phyloP scores from a whole-genome alignment of 2,329 filamentous ascomycete genomes.

The Coleophoma eucalyptorum region DNA sequence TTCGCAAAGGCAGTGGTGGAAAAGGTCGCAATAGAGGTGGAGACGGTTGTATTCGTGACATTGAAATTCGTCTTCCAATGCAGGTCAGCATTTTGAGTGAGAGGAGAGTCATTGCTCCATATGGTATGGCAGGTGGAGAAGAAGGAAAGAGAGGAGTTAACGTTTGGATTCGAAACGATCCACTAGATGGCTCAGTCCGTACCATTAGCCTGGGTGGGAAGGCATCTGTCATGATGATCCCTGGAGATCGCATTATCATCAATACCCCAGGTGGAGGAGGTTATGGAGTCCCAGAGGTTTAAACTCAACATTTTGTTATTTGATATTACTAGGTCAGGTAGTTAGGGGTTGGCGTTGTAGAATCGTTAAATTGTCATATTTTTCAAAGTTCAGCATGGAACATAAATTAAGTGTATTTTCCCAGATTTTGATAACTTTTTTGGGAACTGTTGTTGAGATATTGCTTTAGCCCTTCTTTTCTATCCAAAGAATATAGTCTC shows the following conservation, averaged over 20 bases:
- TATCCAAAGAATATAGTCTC: too few relatives aligned
- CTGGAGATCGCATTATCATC: constrained; percentile 15
- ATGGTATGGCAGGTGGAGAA: constrained; percentile 76
- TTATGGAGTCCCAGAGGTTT: constrained; percentile 6
- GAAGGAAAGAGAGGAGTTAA: constrained; percentile 76
- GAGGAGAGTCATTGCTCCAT: constrained; percentile 68
- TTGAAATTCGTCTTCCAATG: constrained; percentile 72
- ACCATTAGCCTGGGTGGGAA: constrained; percentile 15
- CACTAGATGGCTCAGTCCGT: constrained; percentile 1
- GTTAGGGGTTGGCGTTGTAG: too few relatives aligned
- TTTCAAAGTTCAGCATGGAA: too few relatives aligned
- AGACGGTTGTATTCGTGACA: constrained; percentile 70
- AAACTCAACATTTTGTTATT: too few relatives aligned
- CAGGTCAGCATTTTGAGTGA: constrained; percentile 77
- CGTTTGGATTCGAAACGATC: constrained; percentile 58
- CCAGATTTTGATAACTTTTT: too few relatives aligned
- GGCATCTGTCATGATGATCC: constrained; percentile 8
- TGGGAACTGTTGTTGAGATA: too few relatives aligned
- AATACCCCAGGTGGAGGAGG: constrained; percentile 15
- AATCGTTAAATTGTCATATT: too few relatives aligned
- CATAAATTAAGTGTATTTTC: too few relatives aligned
- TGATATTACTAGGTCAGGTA: too few relatives aligned
- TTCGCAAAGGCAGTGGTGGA: constrained; percentile 59
- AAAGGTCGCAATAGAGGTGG: constrained; percentile 62
- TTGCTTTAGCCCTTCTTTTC: too few relatives aligned